These are phyloP conservation scores for Pseudohalonectria lignicola DNA, from an alignment of 2,329 filamentous ascomycete genomes.

Conservation along the genomic window DNA sequence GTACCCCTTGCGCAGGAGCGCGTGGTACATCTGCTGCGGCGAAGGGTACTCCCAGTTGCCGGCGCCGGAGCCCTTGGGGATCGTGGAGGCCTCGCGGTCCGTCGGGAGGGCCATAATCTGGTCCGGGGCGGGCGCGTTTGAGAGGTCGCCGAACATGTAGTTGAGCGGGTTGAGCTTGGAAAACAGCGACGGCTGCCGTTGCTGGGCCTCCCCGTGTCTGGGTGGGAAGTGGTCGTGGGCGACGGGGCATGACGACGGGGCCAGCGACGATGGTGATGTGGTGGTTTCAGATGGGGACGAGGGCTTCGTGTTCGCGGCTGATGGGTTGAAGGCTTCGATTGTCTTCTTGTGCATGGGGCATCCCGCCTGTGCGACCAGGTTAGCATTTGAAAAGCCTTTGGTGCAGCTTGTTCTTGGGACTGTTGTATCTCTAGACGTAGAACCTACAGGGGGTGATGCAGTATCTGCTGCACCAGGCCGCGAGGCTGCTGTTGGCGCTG, in stretches of 20 bases:
- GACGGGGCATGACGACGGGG: slow-evolving; percentile 32
- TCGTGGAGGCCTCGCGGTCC: slow-evolving; percentile 73
- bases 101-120: slow-evolving; percentile 69
- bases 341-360: slow-evolving; percentile 49
- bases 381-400: not conserved
- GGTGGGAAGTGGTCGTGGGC: slow-evolving; percentile 27
- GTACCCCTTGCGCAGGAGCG: slow-evolving; percentile 89
- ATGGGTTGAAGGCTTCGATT: slow-evolving; percentile 29
- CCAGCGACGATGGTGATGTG: slow-evolving; percentile 15
- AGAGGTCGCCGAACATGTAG: slow-evolving; percentile 87
- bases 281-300: slow-evolving; percentile 12
- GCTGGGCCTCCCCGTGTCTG: too few relatives aligned
- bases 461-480: slow-evolving; percentile 10
- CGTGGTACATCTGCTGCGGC: slow-evolving; percentile 99
- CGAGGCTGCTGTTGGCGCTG: slow-evolving; percentile 9
- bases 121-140: slow-evolving; percentile 63
- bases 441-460: slow-evolving; percentile 28
- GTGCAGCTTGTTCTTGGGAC: too few relatives aligned
- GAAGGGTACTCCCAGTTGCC: slow-evolving; percentile 96
- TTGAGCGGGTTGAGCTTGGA: slow-evolving; percentile 63
- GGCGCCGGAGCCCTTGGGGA: slow-evolving; percentile 71
- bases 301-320: slow-evolving; percentile 3
- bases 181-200: slow-evolving; percentile 20
- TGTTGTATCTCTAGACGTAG: not conserved
- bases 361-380: slow-evolving; percentile 24